These are phyloP conservation scores for Lasiosphaeris hirsuta DNA, from an alignment of 495 filamentous ascomycete genomes.

Conservation along the genomic window DNA sequence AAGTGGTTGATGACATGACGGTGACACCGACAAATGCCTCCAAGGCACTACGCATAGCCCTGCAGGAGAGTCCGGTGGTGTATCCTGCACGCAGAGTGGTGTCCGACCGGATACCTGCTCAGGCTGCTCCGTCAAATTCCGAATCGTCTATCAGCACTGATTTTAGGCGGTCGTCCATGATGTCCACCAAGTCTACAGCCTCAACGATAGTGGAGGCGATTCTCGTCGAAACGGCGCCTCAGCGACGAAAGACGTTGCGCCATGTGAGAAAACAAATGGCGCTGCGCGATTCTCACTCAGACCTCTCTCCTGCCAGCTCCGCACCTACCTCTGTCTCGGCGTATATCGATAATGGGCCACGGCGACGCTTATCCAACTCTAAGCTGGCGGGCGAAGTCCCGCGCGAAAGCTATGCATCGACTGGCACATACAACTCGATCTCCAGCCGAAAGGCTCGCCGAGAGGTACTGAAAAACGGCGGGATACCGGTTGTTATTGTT, in stretches of 20 bases:
- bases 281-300: constrained; percentile 50
- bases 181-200: constrained; percentile 56
- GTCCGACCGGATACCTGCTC: constrained; percentile 24
- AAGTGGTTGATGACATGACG: constrained; percentile 47
- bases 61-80: constrained; percentile 44
- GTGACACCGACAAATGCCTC: constrained; percentile 50
- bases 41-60: constrained; percentile 43
- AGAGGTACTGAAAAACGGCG: constrained; percentile 52
- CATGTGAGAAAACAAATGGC: constrained; percentile 61
- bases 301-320: constrained; percentile 53
- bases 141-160: constrained; percentile 45
- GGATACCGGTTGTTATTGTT: constrained; percentile 68
- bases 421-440: constrained; percentile 52
- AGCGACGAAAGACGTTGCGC: constrained; percentile 57
- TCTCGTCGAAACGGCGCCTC: constrained; percentile 60
- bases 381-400: constrained; percentile 35
- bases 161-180: constrained; percentile 54
- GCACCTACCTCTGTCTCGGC: constrained; percentile 33
- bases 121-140: constrained; percentile 32
- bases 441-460: constrained; percentile 52
- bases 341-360: constrained; percentile 23
- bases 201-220: constrained; percentile 71
- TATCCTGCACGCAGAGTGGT: constrained; percentile 38
- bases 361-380: constrained; percentile 20
- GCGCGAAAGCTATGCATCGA: constrained; percentile 58